These are phyloP conservation scores for Brassica incana DNA, from an alignment of 345 rosid genomes.

Conservation along the genomic window DNA sequence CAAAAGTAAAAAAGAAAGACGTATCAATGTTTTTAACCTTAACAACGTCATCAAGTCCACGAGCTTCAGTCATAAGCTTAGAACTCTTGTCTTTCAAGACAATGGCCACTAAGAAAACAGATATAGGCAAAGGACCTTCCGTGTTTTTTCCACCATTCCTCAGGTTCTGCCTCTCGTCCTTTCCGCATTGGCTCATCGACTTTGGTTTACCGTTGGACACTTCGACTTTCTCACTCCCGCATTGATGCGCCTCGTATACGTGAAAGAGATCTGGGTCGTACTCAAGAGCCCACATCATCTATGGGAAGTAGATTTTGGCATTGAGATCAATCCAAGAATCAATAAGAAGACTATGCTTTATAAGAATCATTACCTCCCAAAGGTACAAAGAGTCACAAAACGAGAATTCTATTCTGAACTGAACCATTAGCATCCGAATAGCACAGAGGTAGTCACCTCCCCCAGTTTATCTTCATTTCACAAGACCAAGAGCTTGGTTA, in stretches of 20 bases:
- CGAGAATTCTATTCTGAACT: constrained; percentile 96
- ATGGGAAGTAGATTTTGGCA: constrained; percentile 5
- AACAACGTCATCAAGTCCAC: constrained; percentile 93
- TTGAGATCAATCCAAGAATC: constrained; percentile 7
- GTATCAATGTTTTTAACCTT: constrained; percentile 47
- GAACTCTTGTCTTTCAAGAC: constrained; percentile 94
- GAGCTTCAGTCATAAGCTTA: constrained; percentile 76
- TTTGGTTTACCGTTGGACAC: constrained; percentile 60
- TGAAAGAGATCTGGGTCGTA: constrained; percentile 77
- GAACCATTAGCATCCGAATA: constrained; percentile 94
- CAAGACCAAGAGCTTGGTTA: neutral
- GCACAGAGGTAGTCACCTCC: constrained; percentile 97
- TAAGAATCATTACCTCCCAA: constrained; percentile 78
- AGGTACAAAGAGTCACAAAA: constrained; percentile 92
- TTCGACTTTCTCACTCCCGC: constrained; percentile 48
- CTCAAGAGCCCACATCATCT: constrained; percentile 99
- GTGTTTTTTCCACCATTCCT: constrained; percentile 50
- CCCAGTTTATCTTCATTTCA: constrained; percentile 72
- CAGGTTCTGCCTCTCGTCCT: constrained; percentile 86
- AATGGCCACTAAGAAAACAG: constrained; percentile 86
- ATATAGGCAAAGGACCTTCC: constrained; percentile 83
- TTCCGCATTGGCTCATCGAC: constrained; percentile 72
- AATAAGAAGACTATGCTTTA: neutral
- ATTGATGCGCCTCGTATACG: constrained; percentile 61
- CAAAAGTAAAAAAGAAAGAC: neutral